Conservation (phyloP, 2,329 filamentous ascomycete species). For the Phialocephala sp. region DNA sequence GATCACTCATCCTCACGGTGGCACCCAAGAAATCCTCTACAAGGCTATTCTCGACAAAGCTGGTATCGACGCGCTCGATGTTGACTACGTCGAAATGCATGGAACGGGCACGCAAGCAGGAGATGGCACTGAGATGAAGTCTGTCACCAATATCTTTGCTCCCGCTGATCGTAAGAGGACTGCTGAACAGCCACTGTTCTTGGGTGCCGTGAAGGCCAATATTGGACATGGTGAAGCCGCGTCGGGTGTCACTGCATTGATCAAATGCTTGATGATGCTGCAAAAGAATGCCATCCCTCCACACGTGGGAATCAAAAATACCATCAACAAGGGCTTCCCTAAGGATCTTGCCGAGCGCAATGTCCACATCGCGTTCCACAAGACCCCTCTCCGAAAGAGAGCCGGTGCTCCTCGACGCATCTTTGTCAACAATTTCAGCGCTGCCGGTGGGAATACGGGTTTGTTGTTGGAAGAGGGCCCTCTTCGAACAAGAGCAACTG, state of each 20-base stretch:
- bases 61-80: conserved; percentile 75
- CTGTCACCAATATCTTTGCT: conserved; percentile 70
- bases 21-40: conserved; percentile 76
- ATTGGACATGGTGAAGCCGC: conserved; percentile 46
- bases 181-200: conserved; percentile 55
- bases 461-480: conserved; percentile 42
- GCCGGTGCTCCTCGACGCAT: conserved; percentile 45
- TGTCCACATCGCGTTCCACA: conserved; percentile 39
- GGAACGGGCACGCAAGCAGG: conserved; percentile 87
- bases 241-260: conserved; percentile 43
- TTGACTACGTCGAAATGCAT: conserved; percentile 89
- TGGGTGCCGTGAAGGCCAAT: conserved; percentile 46
- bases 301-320: conserved; percentile 41
- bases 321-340: conserved; percentile 45
- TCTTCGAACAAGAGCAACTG: conserved; percentile 40
- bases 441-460: conserved; percentile 42
- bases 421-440: conserved; percentile 53
- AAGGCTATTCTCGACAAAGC: conserved; percentile 73
- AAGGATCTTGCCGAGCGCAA: conserved; percentile 46
- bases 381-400: conserved; percentile 44
- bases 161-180: conserved; percentile 55
- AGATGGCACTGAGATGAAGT: conserved; percentile 82
- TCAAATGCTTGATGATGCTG: conserved; percentile 44
- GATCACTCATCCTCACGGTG: conserved; percentile 83
- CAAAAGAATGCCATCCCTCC: conserved; percentile 42